These are phyloP conservation scores for Lyophyllum decastes DNA, from an alignment of 768 basidiomycete species.

Conservation along the genomic window DNA sequence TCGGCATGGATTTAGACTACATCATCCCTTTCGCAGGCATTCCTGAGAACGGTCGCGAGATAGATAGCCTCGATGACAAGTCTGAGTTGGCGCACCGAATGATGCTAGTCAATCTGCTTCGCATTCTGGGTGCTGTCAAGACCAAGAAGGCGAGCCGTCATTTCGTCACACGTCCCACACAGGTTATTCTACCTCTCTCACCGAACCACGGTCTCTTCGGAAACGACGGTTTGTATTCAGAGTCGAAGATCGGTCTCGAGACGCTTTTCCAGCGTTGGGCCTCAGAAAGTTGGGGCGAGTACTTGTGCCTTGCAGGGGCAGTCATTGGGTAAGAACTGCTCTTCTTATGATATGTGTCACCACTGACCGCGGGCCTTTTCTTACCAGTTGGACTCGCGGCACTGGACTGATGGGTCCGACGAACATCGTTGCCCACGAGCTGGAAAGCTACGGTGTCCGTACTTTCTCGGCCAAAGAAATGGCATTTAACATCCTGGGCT, in stretches of 20 bases:
- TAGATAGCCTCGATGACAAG: conserved; percentile 94
- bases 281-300: conserved; percentile 99
- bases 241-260: conserved; percentile 97
- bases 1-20: conserved; percentile 97
- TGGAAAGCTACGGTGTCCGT: conserved; percentile 91
- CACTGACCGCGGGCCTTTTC: conserved; percentile 10
- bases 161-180: conserved; percentile 96
- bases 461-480: conserved; percentile 99
- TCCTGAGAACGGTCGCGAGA: conserved; percentile 98
- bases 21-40: conserved; percentile 98
- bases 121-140: conserved; percentile 96
- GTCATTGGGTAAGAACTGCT: conserved; percentile 81
- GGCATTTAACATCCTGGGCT: conserved; percentile 99
- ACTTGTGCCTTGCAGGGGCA: conserved; percentile 95
- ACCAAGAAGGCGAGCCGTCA: conserved; percentile 96
- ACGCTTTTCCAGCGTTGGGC: conserved; percentile 98
- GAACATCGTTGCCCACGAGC: conserved; percentile 90
- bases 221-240: conserved; percentile 96
- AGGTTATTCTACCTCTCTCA: conserved; percentile 96
- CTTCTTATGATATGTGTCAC: background rate
- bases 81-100: conserved; percentile 98
- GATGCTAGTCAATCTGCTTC: conserved; percentile 97
- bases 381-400: conserved; percentile 89
- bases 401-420: conserved; percentile 97
- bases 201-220: conserved; percentile 99